Evolutionary conservation across 2,329 filamentous ascomycete species (phyloP).

Genomic region (Aspergillus ochraceus): DNA sequence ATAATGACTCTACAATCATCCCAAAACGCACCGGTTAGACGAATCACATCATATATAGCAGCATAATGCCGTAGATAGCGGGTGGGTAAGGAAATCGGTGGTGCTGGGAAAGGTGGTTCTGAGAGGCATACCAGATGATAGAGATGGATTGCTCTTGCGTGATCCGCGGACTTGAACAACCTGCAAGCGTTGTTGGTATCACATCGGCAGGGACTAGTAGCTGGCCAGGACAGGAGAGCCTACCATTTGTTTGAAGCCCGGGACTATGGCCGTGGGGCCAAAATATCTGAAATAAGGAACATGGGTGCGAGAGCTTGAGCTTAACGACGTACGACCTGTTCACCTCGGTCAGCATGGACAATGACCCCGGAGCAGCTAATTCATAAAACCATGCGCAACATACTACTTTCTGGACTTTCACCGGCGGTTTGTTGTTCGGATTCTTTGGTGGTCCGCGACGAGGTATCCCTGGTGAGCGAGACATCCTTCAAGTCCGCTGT

Average conservation of each 20-base stretch:
- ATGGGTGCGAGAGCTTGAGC: conserved; percentile 39
- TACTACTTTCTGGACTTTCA: conserved; percentile 40
- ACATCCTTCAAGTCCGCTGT: conserved; percentile 19
- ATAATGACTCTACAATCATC: conserved; percentile 32
- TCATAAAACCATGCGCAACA: conserved; percentile 13
- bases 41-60: background rate
- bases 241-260: conserved; percentile 91
- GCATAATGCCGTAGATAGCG: background rate
- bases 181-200: conserved; percentile 32
- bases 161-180: conserved; percentile 59
- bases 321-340: conserved; percentile 38
- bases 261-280: conserved; percentile 85
- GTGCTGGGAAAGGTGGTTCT: background rate
- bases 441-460: conserved; percentile 23
- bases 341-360: conserved; percentile 8
- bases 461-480: conserved; percentile 15
- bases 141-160: conserved; percentile 40
- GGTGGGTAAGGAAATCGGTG: background rate
- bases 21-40: background rate
- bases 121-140: conserved; percentile 38
- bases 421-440: conserved; percentile 24
- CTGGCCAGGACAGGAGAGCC: background rate
- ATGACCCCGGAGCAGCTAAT: too few species aligned
- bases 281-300: conserved; percentile 92
- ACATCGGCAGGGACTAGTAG: background rate